Conservation (phyloP, 2,329 filamentous ascomycete species). For the Penicillium sumatraense region DNA sequence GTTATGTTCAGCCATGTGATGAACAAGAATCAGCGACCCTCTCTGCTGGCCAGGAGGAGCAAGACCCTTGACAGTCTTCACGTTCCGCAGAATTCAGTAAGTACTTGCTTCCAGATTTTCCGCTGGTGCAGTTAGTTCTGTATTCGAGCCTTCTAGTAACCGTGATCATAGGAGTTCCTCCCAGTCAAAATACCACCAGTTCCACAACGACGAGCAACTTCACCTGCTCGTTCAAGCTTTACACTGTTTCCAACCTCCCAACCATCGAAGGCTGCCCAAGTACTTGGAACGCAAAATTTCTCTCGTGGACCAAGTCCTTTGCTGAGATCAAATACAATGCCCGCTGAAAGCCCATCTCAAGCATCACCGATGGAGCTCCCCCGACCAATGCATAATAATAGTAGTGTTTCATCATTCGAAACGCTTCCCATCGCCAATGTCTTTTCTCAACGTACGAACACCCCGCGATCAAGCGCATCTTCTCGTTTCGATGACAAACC, state of each 20-base stretch:
- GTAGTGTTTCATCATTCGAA: conserved; percentile 15
- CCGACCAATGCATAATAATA: conserved; percentile 10
- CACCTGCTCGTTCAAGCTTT: conserved; percentile 42
- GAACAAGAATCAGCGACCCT: conserved; percentile 44
- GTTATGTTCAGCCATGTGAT: conserved; percentile 87
- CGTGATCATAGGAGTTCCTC: conserved; percentile 15
- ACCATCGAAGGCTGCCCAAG: conserved; percentile 34
- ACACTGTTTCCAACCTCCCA: conserved; percentile 43
- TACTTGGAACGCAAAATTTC: conserved; percentile 37
- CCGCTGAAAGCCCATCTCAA: conserved; percentile 22
- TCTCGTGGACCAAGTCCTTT: conserved; percentile 32
- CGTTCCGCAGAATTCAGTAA: conserved; percentile 53
- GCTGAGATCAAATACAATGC: conserved; percentile 27
- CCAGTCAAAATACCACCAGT: conserved; percentile 17
- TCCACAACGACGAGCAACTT: conserved; percentile 41
- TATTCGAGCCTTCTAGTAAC: background rate
- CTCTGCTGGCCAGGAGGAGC: conserved; percentile 42
- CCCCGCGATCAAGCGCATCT: conserved; percentile 15
- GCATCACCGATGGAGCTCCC: conserved; percentile 8
- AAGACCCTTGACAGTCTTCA: conserved; percentile 55
- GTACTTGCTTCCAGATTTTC: conserved; percentile 17
- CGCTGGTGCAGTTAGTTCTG: background rate
- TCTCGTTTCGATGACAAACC: conserved; percentile 24
- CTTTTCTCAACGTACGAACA: conserved; percentile 14
- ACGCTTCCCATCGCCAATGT: conserved; percentile 15